These are phyloP conservation scores for Ceratocystis cacaofunesta DNA, from an alignment of 2,329 filamentous ascomycete species.

Conservation along the genomic window DNA sequence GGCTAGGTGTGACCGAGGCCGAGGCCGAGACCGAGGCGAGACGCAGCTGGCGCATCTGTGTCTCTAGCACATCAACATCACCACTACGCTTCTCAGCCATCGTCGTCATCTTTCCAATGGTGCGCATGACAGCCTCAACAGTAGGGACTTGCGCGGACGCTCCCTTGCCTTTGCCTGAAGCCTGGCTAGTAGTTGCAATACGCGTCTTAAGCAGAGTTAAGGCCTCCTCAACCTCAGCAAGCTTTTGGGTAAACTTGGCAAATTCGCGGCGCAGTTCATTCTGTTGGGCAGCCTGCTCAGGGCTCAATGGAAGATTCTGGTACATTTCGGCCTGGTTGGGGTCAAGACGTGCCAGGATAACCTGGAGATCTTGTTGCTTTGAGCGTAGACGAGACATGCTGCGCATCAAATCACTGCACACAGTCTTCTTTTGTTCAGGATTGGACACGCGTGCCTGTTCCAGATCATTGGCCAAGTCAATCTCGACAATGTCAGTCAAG, in stretches of 20 bases:
- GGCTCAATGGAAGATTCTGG: slow-evolving; percentile 59
- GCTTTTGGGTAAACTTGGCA: slow-evolving; percentile 54
- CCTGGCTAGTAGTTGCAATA: slow-evolving; percentile 44
- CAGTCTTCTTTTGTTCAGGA: slow-evolving; percentile 51
- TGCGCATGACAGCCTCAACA: slow-evolving; percentile 80
- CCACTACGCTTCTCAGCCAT: slow-evolving; percentile 86
- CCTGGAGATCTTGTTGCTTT: slow-evolving; percentile 63
- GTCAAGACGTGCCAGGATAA: slow-evolving; percentile 56
- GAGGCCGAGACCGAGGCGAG: slow-evolving; percentile 27
- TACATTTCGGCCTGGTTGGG: slow-evolving; percentile 49
- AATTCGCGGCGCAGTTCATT: slow-evolving; percentile 67
- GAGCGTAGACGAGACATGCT: slow-evolving; percentile 58
- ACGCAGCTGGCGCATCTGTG: slow-evolving; percentile 62
- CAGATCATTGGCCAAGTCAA: slow-evolving; percentile 48
- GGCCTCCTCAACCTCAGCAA: slow-evolving; percentile 67
- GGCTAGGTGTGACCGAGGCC: slow-evolving; percentile 21
- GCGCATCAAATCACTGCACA: slow-evolving; percentile 50
- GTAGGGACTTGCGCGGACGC: slow-evolving; percentile 48
- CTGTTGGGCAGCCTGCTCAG: slow-evolving; percentile 72
- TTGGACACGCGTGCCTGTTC: slow-evolving; percentile 53
- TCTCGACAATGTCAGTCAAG: slow-evolving; percentile 48
- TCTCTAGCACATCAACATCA: slow-evolving; percentile 80
- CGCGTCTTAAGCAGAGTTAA: slow-evolving; percentile 66
- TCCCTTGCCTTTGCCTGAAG: slow-evolving; percentile 29
- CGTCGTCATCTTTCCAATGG: slow-evolving; percentile 79